These are phyloP conservation scores for Vitis riparia DNA, from an alignment of 164 flowering plant genomes.

Conservation along the genomic window DNA sequence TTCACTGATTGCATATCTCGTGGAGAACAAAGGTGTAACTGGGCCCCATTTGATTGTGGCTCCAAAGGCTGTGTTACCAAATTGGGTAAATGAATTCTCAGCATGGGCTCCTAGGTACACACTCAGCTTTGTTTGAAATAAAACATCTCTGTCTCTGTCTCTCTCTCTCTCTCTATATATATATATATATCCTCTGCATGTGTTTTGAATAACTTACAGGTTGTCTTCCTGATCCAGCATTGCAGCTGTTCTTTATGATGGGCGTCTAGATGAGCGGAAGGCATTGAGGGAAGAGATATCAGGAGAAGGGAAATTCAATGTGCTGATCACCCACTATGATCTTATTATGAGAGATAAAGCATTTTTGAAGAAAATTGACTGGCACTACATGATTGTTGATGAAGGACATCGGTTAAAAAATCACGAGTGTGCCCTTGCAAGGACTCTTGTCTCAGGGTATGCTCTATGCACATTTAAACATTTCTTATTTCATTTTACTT, in stretches of 20 bases:
- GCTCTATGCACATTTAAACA: slow-evolving; percentile 10
- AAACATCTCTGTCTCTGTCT: neutral
- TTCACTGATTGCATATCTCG: slow-evolving; percentile 82
- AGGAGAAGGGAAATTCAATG: slow-evolving; percentile 81
- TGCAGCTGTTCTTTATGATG: slow-evolving; percentile 85
- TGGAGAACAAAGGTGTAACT: slow-evolving; percentile 83
- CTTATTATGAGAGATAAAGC: slow-evolving; percentile 94
- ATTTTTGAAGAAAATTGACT: slow-evolving; percentile 81
- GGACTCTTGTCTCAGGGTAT: slow-evolving; percentile 73
- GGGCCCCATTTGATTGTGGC: slow-evolving; percentile 98
- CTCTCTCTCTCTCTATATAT: neutral
- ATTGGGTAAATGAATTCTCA: slow-evolving; percentile 87
- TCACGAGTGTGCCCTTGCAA: slow-evolving; percentile 80
- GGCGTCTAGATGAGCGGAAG: slow-evolving; percentile 83
- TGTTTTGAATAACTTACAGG: neutral
- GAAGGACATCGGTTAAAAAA: slow-evolving; percentile 98
- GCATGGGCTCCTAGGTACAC: slow-evolving; percentile 93
- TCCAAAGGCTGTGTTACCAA: slow-evolving; percentile 97
- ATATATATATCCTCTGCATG: neutral
- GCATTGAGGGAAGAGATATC: slow-evolving; percentile 73
- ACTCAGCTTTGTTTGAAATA: neutral
- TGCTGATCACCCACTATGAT: slow-evolving; percentile 95
- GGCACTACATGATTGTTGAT: slow-evolving; percentile 97
- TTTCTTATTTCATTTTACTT: neutral
- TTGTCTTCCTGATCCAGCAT: slow-evolving; percentile 52